Conservation (phyloP, 2,329 filamentous ascomycete genomes). For the Zasmidium citrigriseum region DNA sequence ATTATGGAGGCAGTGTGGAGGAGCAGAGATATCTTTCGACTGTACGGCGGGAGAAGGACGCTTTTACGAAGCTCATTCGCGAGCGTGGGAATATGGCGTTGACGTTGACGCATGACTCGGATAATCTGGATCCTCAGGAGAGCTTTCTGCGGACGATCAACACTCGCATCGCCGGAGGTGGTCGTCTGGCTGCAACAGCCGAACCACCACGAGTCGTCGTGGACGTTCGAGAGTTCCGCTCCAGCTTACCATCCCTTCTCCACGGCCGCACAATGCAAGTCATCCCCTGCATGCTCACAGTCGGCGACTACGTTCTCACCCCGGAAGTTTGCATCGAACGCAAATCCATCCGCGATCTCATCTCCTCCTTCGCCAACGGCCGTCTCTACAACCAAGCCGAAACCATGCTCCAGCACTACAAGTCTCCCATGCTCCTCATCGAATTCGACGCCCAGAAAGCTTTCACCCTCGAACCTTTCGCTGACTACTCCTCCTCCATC, state of each 20-base stretch:
- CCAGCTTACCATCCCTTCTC: constrained; percentile 83
- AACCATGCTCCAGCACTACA: constrained; percentile 93
- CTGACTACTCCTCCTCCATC: constrained; percentile 58
- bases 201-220: constrained; percentile 89
- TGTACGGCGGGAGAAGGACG: constrained; percentile 92
- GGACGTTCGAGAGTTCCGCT: constrained; percentile 94
- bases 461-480: constrained; percentile 76
- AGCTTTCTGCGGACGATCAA: constrained; percentile 93
- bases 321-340: constrained; percentile 91
- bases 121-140: constrained; percentile 79
- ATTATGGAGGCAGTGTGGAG: constrained; percentile 91
- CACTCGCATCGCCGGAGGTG: constrained; percentile 92
- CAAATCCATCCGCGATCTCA: constrained; percentile 88
- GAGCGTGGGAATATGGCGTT: constrained; percentile 90
- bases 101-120: constrained; percentile 73
- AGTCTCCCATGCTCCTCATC: constrained; percentile 84
- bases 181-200: constrained; percentile 77
- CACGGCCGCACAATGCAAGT: constrained; percentile 87
- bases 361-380: constrained; percentile 88
- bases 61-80: constrained; percentile 91
- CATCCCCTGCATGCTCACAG: constrained; percentile 92
- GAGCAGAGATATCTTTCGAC: constrained; percentile 90
- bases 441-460: constrained; percentile 98
- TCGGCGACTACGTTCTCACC: constrained; percentile 93
- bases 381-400: constrained; percentile 90